These are phyloP conservation scores for Leishmania braziliensis DNA, from an alignment of 208 protist genomes.

Conservation along the genomic window DNA sequence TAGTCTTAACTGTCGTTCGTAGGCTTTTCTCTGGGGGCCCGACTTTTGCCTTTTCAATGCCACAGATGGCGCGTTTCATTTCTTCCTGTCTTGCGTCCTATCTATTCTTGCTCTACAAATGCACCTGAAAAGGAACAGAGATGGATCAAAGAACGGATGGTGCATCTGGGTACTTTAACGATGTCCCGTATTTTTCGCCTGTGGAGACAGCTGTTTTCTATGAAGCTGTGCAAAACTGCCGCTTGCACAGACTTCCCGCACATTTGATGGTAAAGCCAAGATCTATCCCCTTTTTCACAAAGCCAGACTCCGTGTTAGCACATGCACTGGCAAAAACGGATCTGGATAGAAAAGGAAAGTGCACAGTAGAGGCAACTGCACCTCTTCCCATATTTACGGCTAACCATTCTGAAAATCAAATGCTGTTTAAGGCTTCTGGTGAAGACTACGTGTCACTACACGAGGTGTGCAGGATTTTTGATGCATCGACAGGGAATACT, in stretches of 20 bases:
- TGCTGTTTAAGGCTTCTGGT: constrained; percentile 17
- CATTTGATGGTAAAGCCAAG: constrained; percentile 49
- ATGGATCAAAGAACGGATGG: constrained; percentile 37
- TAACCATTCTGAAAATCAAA: constrained; percentile 15
- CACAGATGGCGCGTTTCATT: neutral
- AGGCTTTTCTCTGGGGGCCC: neutral
- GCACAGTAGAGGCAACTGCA: constrained; percentile 8
- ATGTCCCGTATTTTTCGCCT: constrained; percentile 72
- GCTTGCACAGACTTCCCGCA: constrained; percentile 58
- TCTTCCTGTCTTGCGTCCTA: neutral
- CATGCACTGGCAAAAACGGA: constrained; percentile 5
- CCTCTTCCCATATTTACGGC: constrained; percentile 26
- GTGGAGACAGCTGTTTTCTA: constrained; percentile 71
- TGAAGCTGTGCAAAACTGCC: constrained; percentile 42
- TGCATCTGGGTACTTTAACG: constrained; percentile 61
- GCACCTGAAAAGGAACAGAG: neutral
- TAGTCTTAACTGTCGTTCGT: neutral
- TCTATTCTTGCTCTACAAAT: neutral
- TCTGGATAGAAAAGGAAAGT: constrained; percentile 9
- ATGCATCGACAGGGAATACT: neutral
- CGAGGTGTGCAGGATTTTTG: constrained; percentile 14
- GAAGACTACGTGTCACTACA: constrained; percentile 20
- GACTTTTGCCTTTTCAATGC: neutral
- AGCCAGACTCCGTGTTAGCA: constrained; percentile 17
- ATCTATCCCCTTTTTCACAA: constrained; percentile 50